Evolutionary conservation across 202 grass and related monocot species (phyloP).

Genomic region (Miscanthus sacchariflorus): DNA sequence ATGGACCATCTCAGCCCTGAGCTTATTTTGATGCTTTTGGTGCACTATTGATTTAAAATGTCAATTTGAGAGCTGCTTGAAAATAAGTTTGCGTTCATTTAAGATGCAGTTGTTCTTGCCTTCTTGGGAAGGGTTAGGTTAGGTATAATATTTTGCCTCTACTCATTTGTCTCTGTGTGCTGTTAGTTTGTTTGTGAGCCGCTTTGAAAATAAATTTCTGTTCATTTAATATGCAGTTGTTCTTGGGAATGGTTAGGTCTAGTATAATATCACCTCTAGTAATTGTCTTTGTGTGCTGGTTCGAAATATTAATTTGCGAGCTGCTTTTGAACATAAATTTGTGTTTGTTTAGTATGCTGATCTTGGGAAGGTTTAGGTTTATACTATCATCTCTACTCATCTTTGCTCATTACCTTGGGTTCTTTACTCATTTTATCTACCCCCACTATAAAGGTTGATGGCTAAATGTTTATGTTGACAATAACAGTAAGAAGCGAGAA

Average conservation of each 20-base stretch:
- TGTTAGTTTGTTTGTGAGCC: neutral
- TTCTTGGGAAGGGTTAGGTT: neutral
- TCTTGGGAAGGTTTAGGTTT: slow-evolving; percentile 14
- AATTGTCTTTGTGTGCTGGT: neutral
- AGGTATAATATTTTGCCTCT: neutral
- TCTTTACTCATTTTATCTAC: slow-evolving; percentile 16
- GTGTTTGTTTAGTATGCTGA: neutral
- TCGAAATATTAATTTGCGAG: neutral
- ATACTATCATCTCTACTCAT: neutral
- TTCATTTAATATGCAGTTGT: slow-evolving; percentile 5
- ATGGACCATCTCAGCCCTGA: slow-evolving; percentile 3
- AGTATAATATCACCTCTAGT: slow-evolving; percentile 18
- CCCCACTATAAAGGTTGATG: slow-evolving; percentile 3
- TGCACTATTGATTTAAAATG: neutral
- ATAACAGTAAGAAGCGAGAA: slow-evolving; percentile 65
- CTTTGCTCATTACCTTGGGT: neutral
- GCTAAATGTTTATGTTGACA: slow-evolving; percentile 44
- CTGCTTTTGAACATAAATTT: neutral
- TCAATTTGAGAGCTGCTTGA: slow-evolving; percentile 27
- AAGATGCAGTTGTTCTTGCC: neutral
- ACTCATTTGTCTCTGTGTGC: neutral
- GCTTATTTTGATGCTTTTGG: slow-evolving; percentile 21
- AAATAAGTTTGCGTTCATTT: slow-evolving; percentile 10
- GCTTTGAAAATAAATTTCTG: neutral
- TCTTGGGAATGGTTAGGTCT: slow-evolving; percentile 5